A percentile compares a stretch with the other conserved stretches of the same genome.
Conservation (phyloP, 2,329 filamentous ascomycete species). For the Claviceps lovelessii region DNA sequence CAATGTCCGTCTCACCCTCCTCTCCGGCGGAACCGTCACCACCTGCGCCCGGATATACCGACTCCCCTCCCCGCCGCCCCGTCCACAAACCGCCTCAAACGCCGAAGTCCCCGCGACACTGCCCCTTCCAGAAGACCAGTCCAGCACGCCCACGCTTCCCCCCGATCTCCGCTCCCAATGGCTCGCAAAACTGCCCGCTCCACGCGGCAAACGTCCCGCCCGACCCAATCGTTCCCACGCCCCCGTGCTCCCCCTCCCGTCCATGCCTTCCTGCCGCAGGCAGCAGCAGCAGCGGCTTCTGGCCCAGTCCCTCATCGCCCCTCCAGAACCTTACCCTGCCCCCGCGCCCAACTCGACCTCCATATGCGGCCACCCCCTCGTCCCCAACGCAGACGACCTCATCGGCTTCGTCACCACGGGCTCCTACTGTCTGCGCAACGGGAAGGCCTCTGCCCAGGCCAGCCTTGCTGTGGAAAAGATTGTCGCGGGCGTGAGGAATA, state of each 20-base stretch:
- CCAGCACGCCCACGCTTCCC: constrained; percentile 21
- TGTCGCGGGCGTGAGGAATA: constrained; percentile 19
- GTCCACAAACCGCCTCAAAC: constrained; percentile 15
- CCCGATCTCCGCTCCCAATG: constrained; percentile 50
- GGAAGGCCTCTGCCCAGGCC: constrained; percentile 62
- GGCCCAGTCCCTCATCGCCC: constrained; percentile 33
- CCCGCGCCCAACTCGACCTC: constrained; percentile 23
- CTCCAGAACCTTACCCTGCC: constrained; percentile 16
- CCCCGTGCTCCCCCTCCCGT: constrained; percentile 6
- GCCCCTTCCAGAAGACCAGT: constrained; percentile 12
- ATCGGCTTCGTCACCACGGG: constrained; percentile 86
- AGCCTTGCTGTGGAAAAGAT: constrained; percentile 50
- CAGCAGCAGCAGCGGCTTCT: constrained; percentile 21
- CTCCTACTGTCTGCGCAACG: constrained; percentile 64
- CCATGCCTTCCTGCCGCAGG: constrained; percentile 21
- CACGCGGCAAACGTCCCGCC: neutral
- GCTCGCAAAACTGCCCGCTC: constrained; percentile 43
- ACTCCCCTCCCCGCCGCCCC: constrained; percentile 34
- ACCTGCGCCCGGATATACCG: constrained; percentile 74
- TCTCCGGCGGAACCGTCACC: constrained; percentile 54
- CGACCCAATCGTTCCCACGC: neutral
- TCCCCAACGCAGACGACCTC: constrained; percentile 62
- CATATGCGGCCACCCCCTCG: constrained; percentile 45
- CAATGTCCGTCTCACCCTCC: constrained; percentile 52
- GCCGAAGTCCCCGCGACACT: constrained; percentile 34